phyloP scores from a whole-genome alignment of 176 grass and related monocot species.

The Phoenix dactylifera region DNA sequence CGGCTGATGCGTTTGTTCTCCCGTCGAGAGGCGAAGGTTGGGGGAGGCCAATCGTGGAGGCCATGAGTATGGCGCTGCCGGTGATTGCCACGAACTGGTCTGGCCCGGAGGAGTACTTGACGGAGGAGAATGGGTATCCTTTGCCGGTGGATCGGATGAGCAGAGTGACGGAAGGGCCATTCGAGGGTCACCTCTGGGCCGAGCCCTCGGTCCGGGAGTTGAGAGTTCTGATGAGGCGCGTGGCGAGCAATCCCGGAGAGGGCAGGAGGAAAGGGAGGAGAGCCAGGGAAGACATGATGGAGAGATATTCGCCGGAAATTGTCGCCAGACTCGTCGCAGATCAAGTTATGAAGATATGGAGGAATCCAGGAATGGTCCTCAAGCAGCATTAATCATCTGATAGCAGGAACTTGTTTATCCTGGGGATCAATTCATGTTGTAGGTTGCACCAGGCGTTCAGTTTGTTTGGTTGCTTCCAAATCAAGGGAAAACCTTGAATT shows the following conservation, averaged over 20 bases:
- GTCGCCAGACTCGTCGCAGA: constrained; percentile 42
- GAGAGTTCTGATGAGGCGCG: constrained; percentile 47
- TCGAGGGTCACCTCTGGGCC: constrained; percentile 46
- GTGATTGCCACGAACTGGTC: constrained; percentile 68
- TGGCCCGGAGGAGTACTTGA: constrained; percentile 53
- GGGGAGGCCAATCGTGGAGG: constrained; percentile 56
- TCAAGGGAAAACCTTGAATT: too few relatives aligned
- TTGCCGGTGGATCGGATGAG: constrained; percentile 25
- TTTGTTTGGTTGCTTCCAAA: too few relatives aligned
- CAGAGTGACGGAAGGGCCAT: constrained; percentile 44
- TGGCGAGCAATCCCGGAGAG: constrained; percentile 26
- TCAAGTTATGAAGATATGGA: constrained; percentile 16
- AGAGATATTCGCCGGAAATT: constrained; percentile 44
- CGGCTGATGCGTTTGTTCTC: constrained; percentile 38
- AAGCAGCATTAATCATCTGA: too few relatives aligned
- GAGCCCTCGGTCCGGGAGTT: constrained; percentile 41
- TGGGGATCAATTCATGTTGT: too few relatives aligned
- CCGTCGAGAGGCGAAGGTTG: constrained; percentile 56
- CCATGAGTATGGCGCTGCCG: constrained; percentile 59
- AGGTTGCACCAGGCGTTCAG: too few relatives aligned
- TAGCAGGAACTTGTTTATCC: too few relatives aligned
- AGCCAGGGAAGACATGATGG: constrained; percentile 46
- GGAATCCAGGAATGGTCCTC: background rate
- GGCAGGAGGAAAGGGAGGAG: constrained; percentile 38
- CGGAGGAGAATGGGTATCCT: constrained; percentile 56